These are phyloP conservation scores for Pouteria glomerata DNA, from an alignment of 148 eudicot species.

Conservation along the genomic window DNA sequence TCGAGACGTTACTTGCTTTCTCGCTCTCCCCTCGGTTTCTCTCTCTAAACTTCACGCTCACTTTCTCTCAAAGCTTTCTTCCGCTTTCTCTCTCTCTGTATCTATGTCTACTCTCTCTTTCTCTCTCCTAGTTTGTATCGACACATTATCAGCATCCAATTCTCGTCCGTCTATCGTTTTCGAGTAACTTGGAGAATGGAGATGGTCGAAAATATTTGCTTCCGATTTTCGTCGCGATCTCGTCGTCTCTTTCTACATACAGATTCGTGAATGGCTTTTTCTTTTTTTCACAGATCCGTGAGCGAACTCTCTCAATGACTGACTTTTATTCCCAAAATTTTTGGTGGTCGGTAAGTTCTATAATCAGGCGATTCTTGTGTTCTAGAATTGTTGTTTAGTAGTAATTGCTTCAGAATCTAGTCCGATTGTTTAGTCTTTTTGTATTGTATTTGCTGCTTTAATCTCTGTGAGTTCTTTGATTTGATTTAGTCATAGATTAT, in stretches of 20 bases:
- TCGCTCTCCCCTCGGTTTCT: background rate
- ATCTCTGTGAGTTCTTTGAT: background rate
- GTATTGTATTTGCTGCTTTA: background rate
- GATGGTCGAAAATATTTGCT: constrained; percentile 14
- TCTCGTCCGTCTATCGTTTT: background rate
- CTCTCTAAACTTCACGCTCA: background rate
- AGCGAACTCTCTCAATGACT: background rate
- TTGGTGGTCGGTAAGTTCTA: background rate
- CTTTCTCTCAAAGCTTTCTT: no score
- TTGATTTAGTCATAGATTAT: background rate
- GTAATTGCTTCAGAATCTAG: background rate
- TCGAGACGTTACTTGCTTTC: constrained; percentile 12
- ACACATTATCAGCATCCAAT: background rate
- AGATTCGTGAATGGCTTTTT: background rate
- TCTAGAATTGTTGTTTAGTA: constrained; percentile 4
- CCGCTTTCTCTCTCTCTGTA: background rate
- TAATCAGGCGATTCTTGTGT: background rate
- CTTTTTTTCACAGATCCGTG: background rate
- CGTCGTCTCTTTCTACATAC: background rate
- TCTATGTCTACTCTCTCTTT: background rate
- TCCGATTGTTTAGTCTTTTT: background rate
- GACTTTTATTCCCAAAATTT: background rate
- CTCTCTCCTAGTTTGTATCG: background rate
- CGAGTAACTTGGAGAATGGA: constrained; percentile 5
- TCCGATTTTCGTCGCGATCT: constrained; percentile 9